phyloP scores from a whole-genome alignment of 441 rosid genomes.

The Bocquillonia castaneifolia region DNA sequence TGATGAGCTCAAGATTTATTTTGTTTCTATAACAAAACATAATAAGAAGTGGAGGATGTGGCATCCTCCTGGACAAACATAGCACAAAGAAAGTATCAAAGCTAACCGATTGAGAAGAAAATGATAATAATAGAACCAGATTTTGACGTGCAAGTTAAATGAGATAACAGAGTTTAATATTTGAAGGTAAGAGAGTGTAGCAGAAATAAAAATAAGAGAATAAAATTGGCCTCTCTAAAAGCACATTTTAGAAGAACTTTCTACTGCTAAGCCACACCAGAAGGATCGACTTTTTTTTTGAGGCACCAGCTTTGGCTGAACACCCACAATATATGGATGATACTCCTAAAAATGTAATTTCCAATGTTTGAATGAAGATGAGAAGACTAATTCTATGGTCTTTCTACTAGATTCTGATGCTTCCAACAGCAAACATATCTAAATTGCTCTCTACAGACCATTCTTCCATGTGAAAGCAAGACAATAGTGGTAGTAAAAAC shows the following conservation, averaged over 20 bases:
- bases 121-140: not conserved
- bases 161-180: not conserved
- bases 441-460: not conserved
- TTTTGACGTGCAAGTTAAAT: not conserved
- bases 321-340: not conserved
- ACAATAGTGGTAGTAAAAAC: not conserved
- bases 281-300: no score
- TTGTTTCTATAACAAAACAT: no score
- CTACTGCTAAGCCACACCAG: no score
- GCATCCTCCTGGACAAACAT: not conserved
- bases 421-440: not conserved
- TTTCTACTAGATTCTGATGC: not conserved
- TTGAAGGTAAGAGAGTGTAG: constrained; percentile 4
- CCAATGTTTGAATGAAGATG: not conserved
- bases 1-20: not conserved
- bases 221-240: no score
- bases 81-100: not conserved
- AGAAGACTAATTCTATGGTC: not conserved
- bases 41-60: not conserved
- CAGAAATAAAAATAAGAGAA: not conserved
- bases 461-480: not conserved
- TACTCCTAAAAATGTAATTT: not conserved
- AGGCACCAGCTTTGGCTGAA: no score
- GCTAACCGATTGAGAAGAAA: not conserved
- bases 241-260: no score